Evolutionary conservation across 129 eudicot genomes (phyloP).

Genomic region (Saposhnikovia divaricata): DNA sequence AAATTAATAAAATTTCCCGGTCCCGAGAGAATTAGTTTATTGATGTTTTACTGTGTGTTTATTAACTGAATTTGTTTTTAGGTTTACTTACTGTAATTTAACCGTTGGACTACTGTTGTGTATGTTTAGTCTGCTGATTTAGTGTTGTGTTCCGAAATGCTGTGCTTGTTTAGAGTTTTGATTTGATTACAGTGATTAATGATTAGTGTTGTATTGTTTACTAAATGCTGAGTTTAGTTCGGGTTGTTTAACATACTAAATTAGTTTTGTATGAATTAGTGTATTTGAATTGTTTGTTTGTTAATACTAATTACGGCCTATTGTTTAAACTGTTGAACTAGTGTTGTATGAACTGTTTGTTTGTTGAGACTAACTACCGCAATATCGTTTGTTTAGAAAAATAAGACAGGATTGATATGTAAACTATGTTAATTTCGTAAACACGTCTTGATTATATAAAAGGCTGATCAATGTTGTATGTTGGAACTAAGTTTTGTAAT

Average conservation of each 20-base stretch:
- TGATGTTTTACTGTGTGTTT: background rate
- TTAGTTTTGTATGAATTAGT: background rate
- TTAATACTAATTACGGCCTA: too few species aligned
- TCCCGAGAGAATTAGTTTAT: background rate
- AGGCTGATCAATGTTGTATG: background rate
- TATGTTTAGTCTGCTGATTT: background rate
- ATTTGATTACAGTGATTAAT: background rate
- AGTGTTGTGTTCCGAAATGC: background rate
- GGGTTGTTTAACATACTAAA: background rate
- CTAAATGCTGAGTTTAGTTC: too few species aligned
- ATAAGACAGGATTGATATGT: background rate
- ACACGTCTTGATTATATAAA: background rate
- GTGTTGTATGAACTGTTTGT: too few species aligned
- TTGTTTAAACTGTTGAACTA: too few species aligned
- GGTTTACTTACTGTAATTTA: background rate
- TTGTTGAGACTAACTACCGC: background rate
- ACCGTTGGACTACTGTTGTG: background rate
- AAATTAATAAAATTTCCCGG: background rate
- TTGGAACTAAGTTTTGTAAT: conserved; percentile 10
- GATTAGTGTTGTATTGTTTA: background rate
- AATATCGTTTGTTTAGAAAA: background rate
- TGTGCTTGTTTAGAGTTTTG: too few species aligned
- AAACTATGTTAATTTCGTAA: background rate
- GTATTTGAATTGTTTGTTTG: too few species aligned
- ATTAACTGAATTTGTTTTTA: background rate